phyloP scores from a whole-genome alignment of 352 stramenopile genomes.

The Phytophthora sansomeana region DNA sequence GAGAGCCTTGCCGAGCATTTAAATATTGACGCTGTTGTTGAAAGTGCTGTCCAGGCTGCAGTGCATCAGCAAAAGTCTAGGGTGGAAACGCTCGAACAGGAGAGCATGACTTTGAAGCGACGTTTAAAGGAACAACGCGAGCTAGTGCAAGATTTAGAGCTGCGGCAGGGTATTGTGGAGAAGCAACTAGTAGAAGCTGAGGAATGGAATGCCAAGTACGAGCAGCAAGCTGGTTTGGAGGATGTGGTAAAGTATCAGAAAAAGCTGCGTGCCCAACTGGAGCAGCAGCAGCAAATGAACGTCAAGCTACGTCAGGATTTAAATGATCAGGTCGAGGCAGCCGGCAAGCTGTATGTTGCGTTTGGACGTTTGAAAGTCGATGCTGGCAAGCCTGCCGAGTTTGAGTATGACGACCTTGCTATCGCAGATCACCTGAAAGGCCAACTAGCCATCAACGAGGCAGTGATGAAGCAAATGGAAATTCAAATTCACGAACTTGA shows the following conservation, averaged over 20 bases:
- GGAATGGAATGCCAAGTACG: conserved; percentile 76
- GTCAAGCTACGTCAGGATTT: conserved; percentile 64
- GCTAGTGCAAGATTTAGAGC: conserved; percentile 63
- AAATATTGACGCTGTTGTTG: conserved; percentile 42
- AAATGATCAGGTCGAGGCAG: conserved; percentile 69
- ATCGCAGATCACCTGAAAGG: conserved; percentile 64
- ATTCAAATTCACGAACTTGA: conserved; percentile 72
- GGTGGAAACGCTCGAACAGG: conserved; percentile 32
- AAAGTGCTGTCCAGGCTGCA: conserved; percentile 46
- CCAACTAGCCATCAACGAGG: conserved; percentile 61
- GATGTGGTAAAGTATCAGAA: conserved; percentile 82
- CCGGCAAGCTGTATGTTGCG: conserved; percentile 56
- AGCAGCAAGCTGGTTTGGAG: conserved; percentile 67
- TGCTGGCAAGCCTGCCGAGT: conserved; percentile 48
- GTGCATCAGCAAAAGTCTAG: conserved; percentile 44
- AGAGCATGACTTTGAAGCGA: conserved; percentile 52
- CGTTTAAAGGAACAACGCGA: conserved; percentile 60
- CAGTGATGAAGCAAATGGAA: conserved; percentile 69
- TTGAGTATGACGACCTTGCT: conserved; percentile 68
- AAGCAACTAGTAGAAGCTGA: conserved; percentile 63
- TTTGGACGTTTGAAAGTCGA: conserved; percentile 75
- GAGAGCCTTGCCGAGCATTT: conserved; percentile 66
- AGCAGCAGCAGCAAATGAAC: conserved; percentile 67
- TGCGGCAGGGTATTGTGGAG: conserved; percentile 64
- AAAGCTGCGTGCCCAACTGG: conserved; percentile 70